Evolutionary conservation across 2,329 filamentous ascomycete genomes (phyloP).

Genomic region (Diaporthe capsici): DNA sequence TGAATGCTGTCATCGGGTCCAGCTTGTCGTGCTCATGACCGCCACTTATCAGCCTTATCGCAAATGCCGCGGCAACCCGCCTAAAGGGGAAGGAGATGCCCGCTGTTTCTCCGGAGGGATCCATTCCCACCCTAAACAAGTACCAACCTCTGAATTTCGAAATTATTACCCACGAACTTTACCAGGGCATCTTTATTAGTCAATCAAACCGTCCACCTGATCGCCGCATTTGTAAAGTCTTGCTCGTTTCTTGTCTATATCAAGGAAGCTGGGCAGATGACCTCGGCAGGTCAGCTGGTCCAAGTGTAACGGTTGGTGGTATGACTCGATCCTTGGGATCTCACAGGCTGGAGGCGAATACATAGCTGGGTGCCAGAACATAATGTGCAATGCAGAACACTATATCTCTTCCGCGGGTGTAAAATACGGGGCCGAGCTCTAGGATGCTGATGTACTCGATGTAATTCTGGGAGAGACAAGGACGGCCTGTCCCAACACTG

Average conservation of each 20-base stretch:
- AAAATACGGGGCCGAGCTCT: background rate
- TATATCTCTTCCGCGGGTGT: background rate
- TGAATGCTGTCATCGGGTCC: constrained; percentile 22
- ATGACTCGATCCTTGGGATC: background rate
- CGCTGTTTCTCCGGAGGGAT: background rate
- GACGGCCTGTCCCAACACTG: too few species aligned
- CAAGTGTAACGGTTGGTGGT: background rate
- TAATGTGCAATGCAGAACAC: background rate
- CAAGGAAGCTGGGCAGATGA: background rate
- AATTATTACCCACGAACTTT: background rate
- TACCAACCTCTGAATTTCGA: background rate
- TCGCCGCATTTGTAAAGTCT: background rate
- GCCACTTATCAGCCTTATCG: constrained; percentile 20
- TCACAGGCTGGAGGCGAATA: background rate
- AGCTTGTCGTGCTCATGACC: constrained; percentile 26
- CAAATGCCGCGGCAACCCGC: constrained; percentile 24
- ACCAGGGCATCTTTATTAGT: background rate
- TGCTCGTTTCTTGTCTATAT: background rate
- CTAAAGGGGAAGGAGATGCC: constrained; percentile 16
- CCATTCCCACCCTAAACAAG: background rate
- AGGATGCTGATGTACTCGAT: too few species aligned
- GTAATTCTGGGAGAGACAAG: too few species aligned
- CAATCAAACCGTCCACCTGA: background rate
- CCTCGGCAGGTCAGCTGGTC: background rate
- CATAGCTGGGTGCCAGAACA: background rate